These are phyloP conservation scores for Pyrenophora seminiperda DNA, from an alignment of 2,329 filamentous ascomycete genomes.

Conservation along the genomic window DNA sequence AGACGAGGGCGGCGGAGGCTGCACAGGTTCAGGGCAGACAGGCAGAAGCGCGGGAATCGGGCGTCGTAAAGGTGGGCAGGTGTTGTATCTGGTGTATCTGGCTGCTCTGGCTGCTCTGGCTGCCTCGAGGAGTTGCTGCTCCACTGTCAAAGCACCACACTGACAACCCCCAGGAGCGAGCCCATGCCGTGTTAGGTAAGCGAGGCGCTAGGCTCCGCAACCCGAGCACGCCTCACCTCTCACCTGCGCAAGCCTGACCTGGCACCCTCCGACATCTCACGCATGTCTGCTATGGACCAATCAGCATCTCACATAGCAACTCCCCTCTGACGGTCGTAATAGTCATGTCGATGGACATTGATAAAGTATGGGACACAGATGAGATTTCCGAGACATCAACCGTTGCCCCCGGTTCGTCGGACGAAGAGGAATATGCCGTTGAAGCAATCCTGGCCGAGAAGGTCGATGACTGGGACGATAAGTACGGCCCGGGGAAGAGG, in stretches of 20 bases:
- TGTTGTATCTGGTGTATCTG: constrained; percentile 7
- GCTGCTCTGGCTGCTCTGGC: constrained; percentile 17
- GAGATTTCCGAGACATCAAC: constrained; percentile 66
- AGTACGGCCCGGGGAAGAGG: constrained; percentile 27
- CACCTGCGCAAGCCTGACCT: too few species aligned
- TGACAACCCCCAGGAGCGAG: constrained; percentile 8
- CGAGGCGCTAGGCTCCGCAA: constrained; percentile 10
- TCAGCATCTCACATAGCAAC: constrained; percentile 11
- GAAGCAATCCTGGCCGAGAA: constrained; percentile 39
- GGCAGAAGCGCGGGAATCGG: constrained; percentile 1
- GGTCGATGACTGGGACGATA: constrained; percentile 51
- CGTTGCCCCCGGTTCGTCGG: constrained; percentile 1
- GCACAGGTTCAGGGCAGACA: constrained; percentile 4
- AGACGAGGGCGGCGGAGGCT: not conserved
- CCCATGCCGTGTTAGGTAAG: constrained; percentile 13
- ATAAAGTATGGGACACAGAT: constrained; percentile 43
- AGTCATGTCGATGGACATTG: constrained; percentile 11
- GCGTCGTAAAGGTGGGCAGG: constrained; percentile 15
- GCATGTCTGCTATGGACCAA: constrained; percentile 13
- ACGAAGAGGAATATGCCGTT: constrained; percentile 19
- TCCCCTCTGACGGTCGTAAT: constrained; percentile 1
- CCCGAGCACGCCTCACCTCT: not conserved
- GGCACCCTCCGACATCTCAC: not conserved
- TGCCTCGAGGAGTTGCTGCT: constrained; percentile 17
- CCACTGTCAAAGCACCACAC: constrained; percentile 15